Evolutionary conservation across 2,329 filamentous ascomycete species (phyloP), one percentile per base, ranked within the genome.

Genomic region (Aureobasidium sp.): DNA sequence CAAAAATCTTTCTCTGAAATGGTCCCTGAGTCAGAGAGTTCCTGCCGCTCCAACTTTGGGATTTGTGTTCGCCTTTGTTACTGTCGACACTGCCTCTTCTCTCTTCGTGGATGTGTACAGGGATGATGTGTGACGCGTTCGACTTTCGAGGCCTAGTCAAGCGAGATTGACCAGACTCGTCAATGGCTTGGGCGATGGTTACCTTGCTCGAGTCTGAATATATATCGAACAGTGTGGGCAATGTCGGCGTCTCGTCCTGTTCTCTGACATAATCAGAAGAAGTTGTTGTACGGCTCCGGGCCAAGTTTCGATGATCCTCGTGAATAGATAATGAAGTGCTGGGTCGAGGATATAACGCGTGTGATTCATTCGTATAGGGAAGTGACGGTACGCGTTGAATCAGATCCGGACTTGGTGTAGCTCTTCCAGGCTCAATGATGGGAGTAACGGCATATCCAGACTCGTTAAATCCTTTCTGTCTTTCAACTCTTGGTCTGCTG

Each of bases 1-100:
- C 80, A 67, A 87, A 91, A 14, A 90, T 82, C 71, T 92, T 93
- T 67, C 79, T 60, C 9, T 47, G 61, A 15, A 54, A 52, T 1
- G 53, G 57, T 12, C 45, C 57, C 7, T 49, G 44, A 27, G 33
- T 42, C 45, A 60, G 31, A 8, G 57, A 60, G n/a, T 47, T 59
- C 11, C 54, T 39, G 12, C 42, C 33, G 27, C 45, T 49, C n/a
- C 57, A 50, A 15, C n/a, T 49, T 22, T 40, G 33, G 22, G 33
- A 14, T 31, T 42, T 50, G 57, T 40, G 15, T 8, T 48, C 44
- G 5, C 14, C 24, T 27, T 50, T 60, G 44, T 42, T 60, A 24
- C 57, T 60, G 1, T 60, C 57, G 11, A 60, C 57, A 24, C 57
- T 60, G 17, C 45, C 45, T 60, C 57, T 49, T 60, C 57, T 60